Base-by-base conservation (phyloP, 208 protist genomes). In the Crithidia fasciculata region DNA sequence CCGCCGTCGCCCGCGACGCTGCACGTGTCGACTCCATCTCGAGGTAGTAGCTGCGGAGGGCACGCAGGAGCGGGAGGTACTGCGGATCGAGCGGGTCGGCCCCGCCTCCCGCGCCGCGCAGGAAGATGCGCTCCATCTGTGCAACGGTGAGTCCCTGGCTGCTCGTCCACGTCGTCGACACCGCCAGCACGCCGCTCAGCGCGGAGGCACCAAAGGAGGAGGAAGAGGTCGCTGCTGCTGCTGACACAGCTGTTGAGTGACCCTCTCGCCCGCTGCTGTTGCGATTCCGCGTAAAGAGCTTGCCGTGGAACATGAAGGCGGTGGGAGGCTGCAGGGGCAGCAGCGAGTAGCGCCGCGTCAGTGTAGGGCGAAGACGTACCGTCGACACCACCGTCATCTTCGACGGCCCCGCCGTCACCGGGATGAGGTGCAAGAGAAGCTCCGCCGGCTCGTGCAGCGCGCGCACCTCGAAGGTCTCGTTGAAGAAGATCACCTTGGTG, bases 391-490 rank as follows among this genome's bases (percentile, higher is more conserved):
- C 91, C 1, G 60, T 72, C 63, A 78, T 64, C 56, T 71, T 74
- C 9, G 72, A 52, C 2, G 70, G 72, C 18, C 68, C 60, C 15
- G 74, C 64, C 12, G 74, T 74, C 39, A 90, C 81, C 15, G 83
- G 82, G n/a, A 95, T 78, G 67, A 95, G 63, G 70, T 95, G 91
- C 15, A 95, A 79, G 10, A 95, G 64, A 36, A 95, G 81, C 76
- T 95, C 91, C 55, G 77, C 66, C n/a, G 84, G 88, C 71, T 93
- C 88, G 36, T 82, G 76, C 71, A 80, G 44, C 16, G 86, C 75
- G 47, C 81, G 81, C n/a, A 95, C 55, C 61, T 95, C 91, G 74
- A 95, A 95, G 28, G 86, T 92, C 61, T 95, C 91, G 50, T 95
- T 95, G 76, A 89, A 85, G 59, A 91, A 91, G 53, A 89, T 53